Percentiles rank a stretch among this genome's conserved stretches.
Conservation (phyloP, 495 filamentous ascomycete genomes). For the Cercophora scortea region DNA sequence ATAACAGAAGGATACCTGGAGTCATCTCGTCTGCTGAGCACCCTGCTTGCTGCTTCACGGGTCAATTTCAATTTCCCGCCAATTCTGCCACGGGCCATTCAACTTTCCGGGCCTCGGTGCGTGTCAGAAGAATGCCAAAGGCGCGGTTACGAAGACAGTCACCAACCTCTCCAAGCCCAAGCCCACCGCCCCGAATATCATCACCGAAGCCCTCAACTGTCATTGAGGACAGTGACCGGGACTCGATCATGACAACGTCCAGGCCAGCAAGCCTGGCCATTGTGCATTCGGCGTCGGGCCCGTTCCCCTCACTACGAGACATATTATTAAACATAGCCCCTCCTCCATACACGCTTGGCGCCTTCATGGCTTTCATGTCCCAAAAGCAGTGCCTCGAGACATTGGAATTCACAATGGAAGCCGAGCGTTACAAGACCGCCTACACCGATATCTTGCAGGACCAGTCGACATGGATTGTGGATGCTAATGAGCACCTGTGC, state of each 20-base stretch:
- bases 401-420: constrained; percentile 94
- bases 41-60: constrained; percentile 2
- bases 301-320: constrained; percentile 69
- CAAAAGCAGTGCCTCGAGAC: constrained; percentile 98
- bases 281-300: constrained; percentile 23
- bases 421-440: constrained; percentile 76
- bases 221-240: constrained; percentile 32
- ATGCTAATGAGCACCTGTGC: constrained; percentile 62
- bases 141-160: constrained; percentile 35
- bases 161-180: constrained; percentile 30
- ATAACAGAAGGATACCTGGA: constrained; percentile 5
- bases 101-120: constrained; percentile 1
- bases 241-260: constrained; percentile 38
- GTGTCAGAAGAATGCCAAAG: constrained; percentile 35
- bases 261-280: constrained; percentile 39
- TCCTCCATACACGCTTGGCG: constrained; percentile 83
- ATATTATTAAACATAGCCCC: constrained; percentile 82
- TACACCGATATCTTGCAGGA: constrained; percentile 49
- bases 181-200: constrained; percentile 27
- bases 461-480: constrained; percentile 13
- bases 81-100: background rate
- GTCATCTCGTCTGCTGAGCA: constrained; percentile 7
- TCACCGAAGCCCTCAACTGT: constrained; percentile 30
- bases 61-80: background rate
- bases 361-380: constrained; percentile 95